Percentiles rank a stretch among this genome's conserved stretches.
These are phyloP conservation scores for Septoria linicola DNA, from an alignment of 2,329 filamentous ascomycete genomes.

Conservation along the genomic window DNA sequence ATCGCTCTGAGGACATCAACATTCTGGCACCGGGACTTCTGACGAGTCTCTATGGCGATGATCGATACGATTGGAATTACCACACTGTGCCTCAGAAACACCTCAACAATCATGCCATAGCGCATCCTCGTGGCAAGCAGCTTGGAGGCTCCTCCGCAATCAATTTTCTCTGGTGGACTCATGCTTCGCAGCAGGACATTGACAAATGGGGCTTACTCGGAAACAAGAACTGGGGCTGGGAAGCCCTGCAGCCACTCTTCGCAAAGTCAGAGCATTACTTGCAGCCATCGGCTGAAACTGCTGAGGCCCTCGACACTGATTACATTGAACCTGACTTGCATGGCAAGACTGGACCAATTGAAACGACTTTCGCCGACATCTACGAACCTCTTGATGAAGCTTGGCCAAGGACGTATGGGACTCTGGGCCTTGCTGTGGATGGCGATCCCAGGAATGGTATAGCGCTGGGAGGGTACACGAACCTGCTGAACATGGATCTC, in stretches of 20 bases:
- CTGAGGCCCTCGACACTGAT: conserved; percentile 9
- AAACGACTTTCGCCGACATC: conserved; percentile 39
- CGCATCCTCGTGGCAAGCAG: conserved; percentile 19
- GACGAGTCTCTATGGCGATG: conserved; percentile 3
- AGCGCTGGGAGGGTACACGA: conserved; percentile 15
- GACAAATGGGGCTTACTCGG: conserved; percentile 38
- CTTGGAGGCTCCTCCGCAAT: conserved; percentile 20
- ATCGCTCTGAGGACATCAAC: conserved; percentile 2
- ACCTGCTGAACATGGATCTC: conserved; percentile 12
- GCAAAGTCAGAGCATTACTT: conserved; percentile 13
- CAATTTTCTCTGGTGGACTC: conserved; percentile 28
- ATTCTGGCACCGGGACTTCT: conserved; percentile 5
- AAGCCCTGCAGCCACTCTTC: conserved; percentile 20
- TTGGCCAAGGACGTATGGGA: conserved; percentile 23
- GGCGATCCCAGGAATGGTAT: conserved; percentile 8
- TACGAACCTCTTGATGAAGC: conserved; percentile 15
- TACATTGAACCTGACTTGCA: conserved; percentile 34
- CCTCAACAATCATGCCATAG: conserved; percentile 13
- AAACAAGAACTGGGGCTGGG: conserved; percentile 41
- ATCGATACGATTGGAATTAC: conserved; percentile 7
- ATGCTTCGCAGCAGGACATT: conserved; percentile 23
- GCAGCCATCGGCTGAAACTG: conserved; percentile 6
- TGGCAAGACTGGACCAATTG: conserved; percentile 36
- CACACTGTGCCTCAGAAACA: neutral
- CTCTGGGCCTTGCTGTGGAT: conserved; percentile 1